phyloP scores from a whole-genome alignment of 345 rosid species.

The Turritis glabra region DNA sequence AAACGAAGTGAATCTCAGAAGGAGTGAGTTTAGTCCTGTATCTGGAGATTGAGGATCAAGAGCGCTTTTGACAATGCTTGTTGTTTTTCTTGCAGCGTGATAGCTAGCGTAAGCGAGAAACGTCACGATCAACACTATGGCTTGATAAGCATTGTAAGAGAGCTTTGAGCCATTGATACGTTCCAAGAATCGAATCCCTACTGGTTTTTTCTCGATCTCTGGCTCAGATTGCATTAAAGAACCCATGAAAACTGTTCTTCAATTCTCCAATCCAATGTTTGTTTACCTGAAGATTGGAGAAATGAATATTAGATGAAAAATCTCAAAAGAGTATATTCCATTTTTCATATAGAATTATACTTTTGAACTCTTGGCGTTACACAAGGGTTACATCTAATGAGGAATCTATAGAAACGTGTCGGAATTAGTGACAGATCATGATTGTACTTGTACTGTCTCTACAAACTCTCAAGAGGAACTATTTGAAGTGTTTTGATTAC shows the following conservation, averaged over 20 bases:
- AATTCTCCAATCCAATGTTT: not conserved
- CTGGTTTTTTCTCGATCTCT: slow-evolving; percentile 50
- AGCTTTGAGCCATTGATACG: slow-evolving; percentile 47
- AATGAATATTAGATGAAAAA: not conserved
- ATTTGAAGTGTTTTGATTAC: not conserved
- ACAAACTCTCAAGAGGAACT: slow-evolving; percentile 8
- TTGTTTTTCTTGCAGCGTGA: slow-evolving; percentile 86
- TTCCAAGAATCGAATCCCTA: slow-evolving; percentile 65
- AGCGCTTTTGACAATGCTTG: slow-evolving; percentile 87
- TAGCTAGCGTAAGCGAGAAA: slow-evolving; percentile 79
- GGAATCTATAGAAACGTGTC: slow-evolving; percentile 28
- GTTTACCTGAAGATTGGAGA: not conserved
- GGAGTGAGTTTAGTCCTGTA: slow-evolving; percentile 28
- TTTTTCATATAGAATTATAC: slow-evolving; percentile 17
- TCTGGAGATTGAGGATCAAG: slow-evolving; percentile 71
- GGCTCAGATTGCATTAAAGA: slow-evolving; percentile 39
- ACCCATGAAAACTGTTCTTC: slow-evolving; percentile 48
- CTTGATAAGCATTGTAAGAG: slow-evolving; percentile 68
- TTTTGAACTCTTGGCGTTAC: slow-evolving; percentile 21
- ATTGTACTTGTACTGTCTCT: not conserved
- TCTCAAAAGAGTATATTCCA: slow-evolving; percentile 24
- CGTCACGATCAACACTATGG: slow-evolving; percentile 79
- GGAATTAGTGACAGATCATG: slow-evolving; percentile 6
- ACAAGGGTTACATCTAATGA: not conserved
- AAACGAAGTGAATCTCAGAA: slow-evolving; percentile 29